Percentiles rank a stretch among this genome's conserved stretches.
Conservation (phyloP, 352 stramenopile genomes). For the Pythium pyrilobum region DNA sequence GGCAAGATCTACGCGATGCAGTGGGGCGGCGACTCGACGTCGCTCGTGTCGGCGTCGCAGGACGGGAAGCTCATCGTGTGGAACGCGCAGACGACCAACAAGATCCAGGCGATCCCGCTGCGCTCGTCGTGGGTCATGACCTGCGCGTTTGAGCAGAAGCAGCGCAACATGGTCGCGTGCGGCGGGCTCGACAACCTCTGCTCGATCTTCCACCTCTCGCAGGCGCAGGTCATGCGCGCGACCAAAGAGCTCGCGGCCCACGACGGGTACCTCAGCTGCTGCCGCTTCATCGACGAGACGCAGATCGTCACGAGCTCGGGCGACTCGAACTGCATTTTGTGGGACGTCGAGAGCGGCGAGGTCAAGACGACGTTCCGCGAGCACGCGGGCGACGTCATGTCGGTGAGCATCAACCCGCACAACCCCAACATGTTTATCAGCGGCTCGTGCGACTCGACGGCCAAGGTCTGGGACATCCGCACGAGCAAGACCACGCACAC, state of each 20-base stretch:
- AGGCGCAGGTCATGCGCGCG: slow-evolving; percentile 87
- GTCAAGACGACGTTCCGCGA: slow-evolving; percentile 96
- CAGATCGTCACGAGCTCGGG: slow-evolving; percentile 93
- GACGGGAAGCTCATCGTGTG: slow-evolving; percentile 99
- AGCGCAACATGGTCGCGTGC: slow-evolving; percentile 96
- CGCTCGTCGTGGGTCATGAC: slow-evolving; percentile 99
- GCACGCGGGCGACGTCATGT: slow-evolving; percentile 98
- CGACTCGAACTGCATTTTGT: slow-evolving; percentile 99
- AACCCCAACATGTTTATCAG: slow-evolving; percentile 97
- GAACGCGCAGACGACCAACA: slow-evolving; percentile 97
- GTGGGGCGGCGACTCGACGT: slow-evolving; percentile 91
- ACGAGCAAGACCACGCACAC: slow-evolving; percentile 94
- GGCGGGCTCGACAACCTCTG: slow-evolving; percentile 99
- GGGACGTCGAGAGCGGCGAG: slow-evolving; percentile 94
- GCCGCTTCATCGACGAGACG: slow-evolving; percentile 95
- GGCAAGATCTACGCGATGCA: slow-evolving; percentile 99
- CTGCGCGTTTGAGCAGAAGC: slow-evolving; percentile 97
- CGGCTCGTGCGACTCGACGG: slow-evolving; percentile 94
- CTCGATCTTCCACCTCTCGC: slow-evolving; percentile 97
- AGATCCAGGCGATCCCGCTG: slow-evolving; percentile 96
- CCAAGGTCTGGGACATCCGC: slow-evolving; percentile 98
- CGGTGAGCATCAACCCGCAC: slow-evolving; percentile 92
- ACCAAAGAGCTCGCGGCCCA: slow-evolving; percentile 96
- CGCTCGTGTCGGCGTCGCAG: slow-evolving; percentile 93
- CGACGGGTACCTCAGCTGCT: slow-evolving; percentile 98